A percentile compares a stretch with the other conserved stretches of the same genome.
Evolutionary conservation across 805 yeast genomes (phyloP).

Genomic region (Wickerhamomyces mucosus): DNA sequence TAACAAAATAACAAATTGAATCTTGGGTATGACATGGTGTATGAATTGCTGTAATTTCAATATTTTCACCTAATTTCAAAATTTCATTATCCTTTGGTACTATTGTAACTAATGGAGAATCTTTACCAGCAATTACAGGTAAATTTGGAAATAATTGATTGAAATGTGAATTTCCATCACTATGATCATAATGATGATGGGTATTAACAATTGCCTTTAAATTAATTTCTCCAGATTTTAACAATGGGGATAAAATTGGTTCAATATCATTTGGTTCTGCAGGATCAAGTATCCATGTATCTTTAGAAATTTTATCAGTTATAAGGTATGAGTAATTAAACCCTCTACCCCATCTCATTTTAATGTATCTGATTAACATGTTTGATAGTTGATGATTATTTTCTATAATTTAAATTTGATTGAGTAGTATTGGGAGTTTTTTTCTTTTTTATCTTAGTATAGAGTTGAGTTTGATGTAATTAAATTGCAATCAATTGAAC

Average conservation of each 20-base stretch:
- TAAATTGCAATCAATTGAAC: too few species aligned
- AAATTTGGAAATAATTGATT: constrained; percentile 29
- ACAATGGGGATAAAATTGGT: constrained; percentile 26
- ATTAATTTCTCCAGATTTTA: constrained; percentile 21
- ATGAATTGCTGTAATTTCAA: constrained; percentile 71
- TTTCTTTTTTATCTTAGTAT: too few species aligned
- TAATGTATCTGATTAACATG: constrained; percentile 78
- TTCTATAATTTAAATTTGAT: too few species aligned
- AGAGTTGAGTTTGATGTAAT: too few species aligned
- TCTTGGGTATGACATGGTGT: constrained; percentile 99
- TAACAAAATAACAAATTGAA: constrained; percentile 77
- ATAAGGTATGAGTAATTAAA: constrained; percentile 84
- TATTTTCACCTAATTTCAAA: constrained; percentile 51
- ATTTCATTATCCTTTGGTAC: constrained; percentile 60
- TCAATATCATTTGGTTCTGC: constrained; percentile 74
- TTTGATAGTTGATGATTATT: too few species aligned
- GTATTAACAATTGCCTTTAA: constrained; percentile 82
- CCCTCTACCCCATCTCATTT: constrained; percentile 93
- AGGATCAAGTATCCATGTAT: constrained; percentile 85
- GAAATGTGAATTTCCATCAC: constrained; percentile 64
- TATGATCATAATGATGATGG: constrained; percentile 93
- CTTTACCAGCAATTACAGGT: constrained; percentile 77
- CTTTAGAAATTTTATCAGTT: constrained; percentile 51
- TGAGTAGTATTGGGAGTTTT: too few species aligned
- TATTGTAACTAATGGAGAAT: constrained; percentile 61